phyloP scores from a whole-genome alignment of 441 rosid species.

The Populus hybrid region DNA sequence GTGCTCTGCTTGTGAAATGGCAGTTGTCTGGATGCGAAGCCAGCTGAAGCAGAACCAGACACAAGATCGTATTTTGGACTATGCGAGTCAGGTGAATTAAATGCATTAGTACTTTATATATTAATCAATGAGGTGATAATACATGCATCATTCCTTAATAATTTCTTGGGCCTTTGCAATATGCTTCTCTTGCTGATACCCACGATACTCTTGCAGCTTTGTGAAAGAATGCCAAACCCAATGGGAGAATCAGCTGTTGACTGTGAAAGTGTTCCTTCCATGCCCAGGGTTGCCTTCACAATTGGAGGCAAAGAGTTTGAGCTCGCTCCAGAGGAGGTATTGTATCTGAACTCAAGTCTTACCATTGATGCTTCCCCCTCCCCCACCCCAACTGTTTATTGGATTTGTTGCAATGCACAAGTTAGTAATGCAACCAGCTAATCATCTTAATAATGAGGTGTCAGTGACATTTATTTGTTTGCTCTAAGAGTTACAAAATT shows the following conservation, averaged over 20 bases:
- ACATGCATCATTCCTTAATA: background rate
- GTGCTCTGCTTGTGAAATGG: conserved; percentile 78
- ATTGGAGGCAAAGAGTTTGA: conserved; percentile 57
- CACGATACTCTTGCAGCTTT: conserved; percentile 40
- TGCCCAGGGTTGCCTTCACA: conserved; percentile 70
- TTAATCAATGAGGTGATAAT: background rate
- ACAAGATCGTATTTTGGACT: conserved; percentile 45
- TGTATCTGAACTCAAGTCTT: background rate
- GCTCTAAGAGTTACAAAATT: background rate
- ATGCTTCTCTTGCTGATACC: background rate
- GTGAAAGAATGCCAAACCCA: conserved; percentile 70
- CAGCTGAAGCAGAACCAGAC: conserved; percentile 62
- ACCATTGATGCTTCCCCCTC: background rate
- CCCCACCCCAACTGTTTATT: background rate
- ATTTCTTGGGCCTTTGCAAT: background rate
- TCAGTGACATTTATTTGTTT: background rate
- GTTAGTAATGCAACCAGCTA: background rate
- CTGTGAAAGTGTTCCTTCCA: conserved; percentile 45
- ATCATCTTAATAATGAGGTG: background rate
- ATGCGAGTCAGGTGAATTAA: conserved; percentile 49
- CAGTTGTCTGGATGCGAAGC: conserved; percentile 75
- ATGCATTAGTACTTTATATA: background rate
- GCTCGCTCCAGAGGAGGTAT: conserved; percentile 65
- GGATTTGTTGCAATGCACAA: background rate
- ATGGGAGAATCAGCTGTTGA: conserved; percentile 74